Conservation (phyloP, 2,329 filamentous ascomycete genomes). For the Pseudogymnoascus pannorum region DNA sequence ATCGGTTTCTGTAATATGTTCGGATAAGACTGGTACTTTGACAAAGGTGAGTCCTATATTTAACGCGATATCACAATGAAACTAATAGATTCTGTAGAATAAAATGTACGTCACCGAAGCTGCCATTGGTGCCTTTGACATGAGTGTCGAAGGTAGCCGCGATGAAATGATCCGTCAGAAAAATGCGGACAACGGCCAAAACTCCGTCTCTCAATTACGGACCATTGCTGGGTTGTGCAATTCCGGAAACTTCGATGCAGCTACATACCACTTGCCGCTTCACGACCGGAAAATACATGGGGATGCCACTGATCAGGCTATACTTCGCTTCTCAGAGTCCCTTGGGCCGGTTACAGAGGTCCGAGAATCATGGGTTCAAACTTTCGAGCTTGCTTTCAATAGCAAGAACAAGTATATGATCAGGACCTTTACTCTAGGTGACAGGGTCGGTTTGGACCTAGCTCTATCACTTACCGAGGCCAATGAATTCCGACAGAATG, state of each 20-base stretch:
- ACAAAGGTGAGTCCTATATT: conserved; percentile 33
- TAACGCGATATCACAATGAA: conserved; percentile 24
- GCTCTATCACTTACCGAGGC: conserved; percentile 33
- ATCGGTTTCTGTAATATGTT: conserved; percentile 65
- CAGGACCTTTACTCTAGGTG: conserved; percentile 45
- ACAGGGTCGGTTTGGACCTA: conserved; percentile 31
- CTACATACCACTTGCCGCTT: conserved; percentile 52
- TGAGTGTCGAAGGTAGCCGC: conserved; percentile 41
- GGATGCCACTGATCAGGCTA: conserved; percentile 69
- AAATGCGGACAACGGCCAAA: conserved; percentile 27
- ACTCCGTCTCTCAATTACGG: conserved; percentile 50
- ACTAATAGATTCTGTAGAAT: conserved; percentile 38
- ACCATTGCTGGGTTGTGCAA: conserved; percentile 63
- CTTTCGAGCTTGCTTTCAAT: conserved; percentile 67
- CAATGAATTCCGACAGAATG: conserved; percentile 19
- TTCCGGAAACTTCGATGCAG: conserved; percentile 64
- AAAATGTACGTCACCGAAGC: conserved; percentile 68
- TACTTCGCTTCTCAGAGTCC: conserved; percentile 63
- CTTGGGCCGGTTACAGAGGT: conserved; percentile 54
- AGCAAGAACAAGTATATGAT: conserved; percentile 83
- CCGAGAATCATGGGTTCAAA: conserved; percentile 55
- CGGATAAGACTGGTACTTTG: conserved; percentile 69
- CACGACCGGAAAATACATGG: conserved; percentile 59
- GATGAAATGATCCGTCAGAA: conserved; percentile 31
- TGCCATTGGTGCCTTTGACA: conserved; percentile 45